Evolutionary conservation across 2,329 filamentous ascomycete genomes (phyloP).

Genomic region (Fusarium subglutinans): DNA sequence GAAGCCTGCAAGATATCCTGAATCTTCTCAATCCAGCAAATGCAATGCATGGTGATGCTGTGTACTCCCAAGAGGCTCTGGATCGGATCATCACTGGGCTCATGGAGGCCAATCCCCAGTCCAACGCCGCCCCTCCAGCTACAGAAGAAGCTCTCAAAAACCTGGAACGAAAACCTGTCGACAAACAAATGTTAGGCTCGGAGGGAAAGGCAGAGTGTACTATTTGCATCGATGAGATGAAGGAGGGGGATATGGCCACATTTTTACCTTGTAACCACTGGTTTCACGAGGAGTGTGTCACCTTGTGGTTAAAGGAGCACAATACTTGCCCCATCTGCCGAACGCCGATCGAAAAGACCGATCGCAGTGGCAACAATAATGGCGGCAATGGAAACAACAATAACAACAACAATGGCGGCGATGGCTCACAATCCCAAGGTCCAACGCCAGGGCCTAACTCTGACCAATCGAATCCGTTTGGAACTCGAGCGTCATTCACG

Average conservation of each 20-base stretch:
- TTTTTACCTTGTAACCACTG: constrained; percentile 89
- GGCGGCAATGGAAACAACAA: constrained; percentile 10
- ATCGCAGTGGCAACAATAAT: constrained; percentile 17
- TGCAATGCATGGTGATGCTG: constrained; percentile 76
- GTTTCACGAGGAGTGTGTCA: constrained; percentile 88
- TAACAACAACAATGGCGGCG: constrained; percentile 2
- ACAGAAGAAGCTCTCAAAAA: constrained; percentile 76
- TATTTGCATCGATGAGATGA: constrained; percentile 91
- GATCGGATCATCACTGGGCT: constrained; percentile 88
- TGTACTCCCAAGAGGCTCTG: constrained; percentile 89
- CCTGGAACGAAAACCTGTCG: constrained; percentile 76
- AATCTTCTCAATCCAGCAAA: constrained; percentile 63
- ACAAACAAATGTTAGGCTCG: constrained; percentile 72
- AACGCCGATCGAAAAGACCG: constrained; percentile 60
- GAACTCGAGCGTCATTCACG: not conserved
- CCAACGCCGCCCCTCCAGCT: constrained; percentile 84
- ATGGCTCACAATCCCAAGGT: constrained; percentile 19
- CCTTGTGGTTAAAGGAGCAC: constrained; percentile 86
- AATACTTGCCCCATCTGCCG: constrained; percentile 91
- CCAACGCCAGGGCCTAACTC: constrained; percentile 17
- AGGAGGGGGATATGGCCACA: constrained; percentile 76
- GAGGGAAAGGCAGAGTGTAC: constrained; percentile 84
- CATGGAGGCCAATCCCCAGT: constrained; percentile 83
- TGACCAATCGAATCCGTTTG: constrained; percentile 14
- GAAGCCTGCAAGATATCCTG: constrained; percentile 63